Evolutionary conservation across 2,329 filamentous ascomycete genomes (phyloP).

Genomic region (Diaporthe amygdali): DNA sequence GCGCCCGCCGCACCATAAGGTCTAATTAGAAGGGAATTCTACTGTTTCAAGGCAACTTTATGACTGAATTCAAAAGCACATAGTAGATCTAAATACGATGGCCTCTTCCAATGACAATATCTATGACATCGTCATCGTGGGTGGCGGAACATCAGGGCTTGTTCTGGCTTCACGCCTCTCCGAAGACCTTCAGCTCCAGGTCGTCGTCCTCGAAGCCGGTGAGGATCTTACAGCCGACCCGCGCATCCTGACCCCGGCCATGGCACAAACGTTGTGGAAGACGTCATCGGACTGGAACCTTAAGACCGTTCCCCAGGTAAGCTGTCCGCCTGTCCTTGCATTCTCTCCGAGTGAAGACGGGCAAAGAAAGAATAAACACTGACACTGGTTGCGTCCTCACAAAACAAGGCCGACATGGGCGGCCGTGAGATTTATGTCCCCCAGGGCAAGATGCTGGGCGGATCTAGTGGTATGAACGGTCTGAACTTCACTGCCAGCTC

Average conservation of each 20-base stretch:
- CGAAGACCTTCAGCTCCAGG: slow-evolving; percentile 39
- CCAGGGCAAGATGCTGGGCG: slow-evolving; percentile 24
- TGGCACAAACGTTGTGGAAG: not conserved
- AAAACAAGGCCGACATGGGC: not conserved
- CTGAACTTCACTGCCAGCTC: slow-evolving; percentile 23
- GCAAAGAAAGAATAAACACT: no score
- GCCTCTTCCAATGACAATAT: no score
- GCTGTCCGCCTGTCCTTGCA: not conserved
- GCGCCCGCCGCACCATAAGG: no score
- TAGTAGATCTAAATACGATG: no score
- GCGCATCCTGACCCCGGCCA: not conserved
- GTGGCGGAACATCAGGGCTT: slow-evolving; percentile 53
- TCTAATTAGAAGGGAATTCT: no score
- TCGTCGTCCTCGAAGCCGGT: slow-evolving; percentile 46
- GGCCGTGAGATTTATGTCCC: slow-evolving; percentile 1
- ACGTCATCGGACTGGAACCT: slow-evolving; percentile 42
- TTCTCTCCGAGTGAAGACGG: no score
- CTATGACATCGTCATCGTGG: slow-evolving; percentile 54
- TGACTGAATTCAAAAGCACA: no score
- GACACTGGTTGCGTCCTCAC: no score
- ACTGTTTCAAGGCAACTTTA: no score
- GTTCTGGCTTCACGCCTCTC: slow-evolving; percentile 48
- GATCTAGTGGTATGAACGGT: slow-evolving; percentile 28
- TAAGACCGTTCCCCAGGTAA: slow-evolving; percentile 39
- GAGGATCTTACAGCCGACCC: slow-evolving; percentile 10